Base-by-base conservation (phyloP, 106 monocot species). In the Dendrobium chrysotoxum region DNA sequence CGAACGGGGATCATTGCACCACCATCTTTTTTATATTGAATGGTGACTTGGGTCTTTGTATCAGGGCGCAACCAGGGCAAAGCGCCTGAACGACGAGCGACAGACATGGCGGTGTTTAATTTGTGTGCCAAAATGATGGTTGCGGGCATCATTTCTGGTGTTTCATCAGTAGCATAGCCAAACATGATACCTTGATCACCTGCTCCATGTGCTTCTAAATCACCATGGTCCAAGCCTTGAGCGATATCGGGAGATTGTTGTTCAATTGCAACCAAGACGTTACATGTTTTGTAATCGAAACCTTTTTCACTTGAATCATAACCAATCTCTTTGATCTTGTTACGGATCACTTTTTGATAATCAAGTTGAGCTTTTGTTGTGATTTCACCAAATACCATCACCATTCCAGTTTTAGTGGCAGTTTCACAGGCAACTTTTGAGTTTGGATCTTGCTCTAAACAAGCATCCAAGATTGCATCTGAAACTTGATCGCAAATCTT, bases 1-100 rank as follows among this genome's bases (percentile, higher is more conserved):
- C 87, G 81, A 39, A 87, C 50, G 5, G 87, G 84, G 4, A 87
- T 64, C 87, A 87, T 87, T 21, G 75, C 75, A 0, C 44, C 66
- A 44, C 66, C n/a, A n/a, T n/a, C n/a, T n/a, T n/a, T n/a, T n/a
- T n/a, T n/a, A n/a, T n/a, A n/a, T n/a, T n/a, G n/a, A 4, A 79
- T n/a, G 13, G 79, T 67, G 2, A 82, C 82, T 31, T 82, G 82
- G 46, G 77, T 46, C 67, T 82, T 82, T 12, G 77, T 77, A 77
- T 82, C 82, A 45, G 82, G 82, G 21, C 77, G 40, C 20, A 82
- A 6, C 82, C 77, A 82, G 4, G 64, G 2, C 16, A 77, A 82
- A 4, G 77, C 77, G 21, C 82, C 66, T 31, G 77, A 67, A 42
- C 77, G 75, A 4, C 81, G 31, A 15, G 76, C 81, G 41, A 64